A percentile compares a stretch with the other conserved stretches of the same genome.
phyloP scores from a whole-genome alignment of 371 early-diverging fungal genomes.

The Mucor irregularis region DNA sequence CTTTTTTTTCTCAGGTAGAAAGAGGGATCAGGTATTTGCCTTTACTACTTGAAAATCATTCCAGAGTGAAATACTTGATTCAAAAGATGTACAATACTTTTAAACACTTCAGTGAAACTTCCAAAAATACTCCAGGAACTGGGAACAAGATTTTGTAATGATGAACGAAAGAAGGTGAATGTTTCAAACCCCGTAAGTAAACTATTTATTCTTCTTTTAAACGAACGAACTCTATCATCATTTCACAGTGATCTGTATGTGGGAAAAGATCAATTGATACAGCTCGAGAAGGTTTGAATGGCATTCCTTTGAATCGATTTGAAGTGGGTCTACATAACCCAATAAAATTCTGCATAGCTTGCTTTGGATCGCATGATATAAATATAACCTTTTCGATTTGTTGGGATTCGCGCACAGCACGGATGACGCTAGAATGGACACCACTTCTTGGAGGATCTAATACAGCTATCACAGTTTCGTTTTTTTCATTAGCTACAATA shows the following conservation, averaged over 20 bases:
- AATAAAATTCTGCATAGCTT: slow-evolving; percentile 63
- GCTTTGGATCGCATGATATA: slow-evolving; percentile 68
- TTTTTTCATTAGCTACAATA: slow-evolving; percentile 26
- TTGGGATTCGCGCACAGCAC: slow-evolving; percentile 55
- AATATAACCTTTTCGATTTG: slow-evolving; percentile 63
- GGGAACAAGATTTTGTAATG: too few species aligned
- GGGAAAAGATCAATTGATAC: slow-evolving; percentile 76
- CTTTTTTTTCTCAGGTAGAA: too few species aligned
- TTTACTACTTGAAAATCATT: too few species aligned
- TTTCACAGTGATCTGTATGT: slow-evolving; percentile 71
- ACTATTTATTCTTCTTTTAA: slow-evolving; percentile 5
- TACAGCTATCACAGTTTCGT: slow-evolving; percentile 53
- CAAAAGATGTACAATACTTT: too few species aligned
- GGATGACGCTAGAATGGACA: slow-evolving; percentile 59
- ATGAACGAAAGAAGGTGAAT: too few species aligned
- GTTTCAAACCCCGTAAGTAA: too few species aligned
- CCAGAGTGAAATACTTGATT: too few species aligned
- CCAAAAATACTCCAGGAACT: too few species aligned
- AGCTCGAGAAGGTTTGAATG: slow-evolving; percentile 60
- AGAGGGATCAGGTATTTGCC: too few species aligned
- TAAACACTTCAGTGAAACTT: too few species aligned
- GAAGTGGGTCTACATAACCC: slow-evolving; percentile 60
- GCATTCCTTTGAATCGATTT: slow-evolving; percentile 48
- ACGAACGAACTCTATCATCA: slow-evolving; percentile 60
- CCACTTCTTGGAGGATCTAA: slow-evolving; percentile 75